These are phyloP conservation scores for Penicillium canescens DNA, from an alignment of 495 filamentous ascomycete genomes.

Conservation along the genomic window DNA sequence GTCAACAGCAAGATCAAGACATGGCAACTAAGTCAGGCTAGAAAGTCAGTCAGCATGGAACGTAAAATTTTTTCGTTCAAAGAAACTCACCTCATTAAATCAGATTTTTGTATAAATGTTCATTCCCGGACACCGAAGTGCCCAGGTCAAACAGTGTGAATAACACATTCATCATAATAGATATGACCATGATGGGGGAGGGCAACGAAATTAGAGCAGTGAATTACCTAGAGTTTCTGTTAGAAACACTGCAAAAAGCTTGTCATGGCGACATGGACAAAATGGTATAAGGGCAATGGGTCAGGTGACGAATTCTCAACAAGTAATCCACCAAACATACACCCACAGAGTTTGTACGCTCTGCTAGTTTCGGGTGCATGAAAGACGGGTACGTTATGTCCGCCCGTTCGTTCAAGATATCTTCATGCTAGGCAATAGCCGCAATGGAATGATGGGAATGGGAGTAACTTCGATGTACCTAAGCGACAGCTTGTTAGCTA, in stretches of 20 bases:
- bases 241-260: conserved; percentile 13
- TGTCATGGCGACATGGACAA: conserved; percentile 7
- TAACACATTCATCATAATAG: conserved; percentile 74
- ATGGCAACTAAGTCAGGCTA: conserved; percentile 52
- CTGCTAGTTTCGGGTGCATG: conserved; percentile 62
- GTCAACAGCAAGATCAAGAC: conserved; percentile 28
- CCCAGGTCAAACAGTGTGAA: conserved; percentile 98
- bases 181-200: conserved; percentile 39
- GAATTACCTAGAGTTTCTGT: conserved; percentile 33
- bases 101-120: conserved; percentile 92
- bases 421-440: conserved; percentile 62
- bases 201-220: conserved; percentile 10
- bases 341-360: conserved; percentile 88
- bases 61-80: neutral
- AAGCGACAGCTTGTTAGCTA: conserved; percentile 44
- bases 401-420: conserved; percentile 98
- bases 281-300: conserved; percentile 38
- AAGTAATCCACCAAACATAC: conserved; percentile 71
- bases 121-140: conserved; percentile 63
- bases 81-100: conserved; percentile 90
- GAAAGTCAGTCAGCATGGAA: conserved; percentile 41
- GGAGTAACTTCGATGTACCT: conserved; percentile 54
- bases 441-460: conserved; percentile 14
- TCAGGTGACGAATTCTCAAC: conserved; percentile 99
- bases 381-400: conserved; percentile 80